A percentile compares a stretch with the other conserved stretches of the same genome.
These are phyloP conservation scores for Fusarium sacchari DNA, from an alignment of 2,329 filamentous ascomycete species.

Conservation along the genomic window DNA sequence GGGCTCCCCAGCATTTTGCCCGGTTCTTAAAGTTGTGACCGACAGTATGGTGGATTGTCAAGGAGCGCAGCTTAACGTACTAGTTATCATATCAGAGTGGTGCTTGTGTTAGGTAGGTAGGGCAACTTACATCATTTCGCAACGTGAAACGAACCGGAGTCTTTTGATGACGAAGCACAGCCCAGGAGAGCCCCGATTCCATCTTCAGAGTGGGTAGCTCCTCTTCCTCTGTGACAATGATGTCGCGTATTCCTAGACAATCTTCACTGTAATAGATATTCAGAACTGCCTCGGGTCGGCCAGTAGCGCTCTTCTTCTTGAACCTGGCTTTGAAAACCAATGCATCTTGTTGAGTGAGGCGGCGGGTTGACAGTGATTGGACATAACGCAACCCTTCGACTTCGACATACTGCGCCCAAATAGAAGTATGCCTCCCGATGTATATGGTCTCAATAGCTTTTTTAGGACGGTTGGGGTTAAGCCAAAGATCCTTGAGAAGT, in stretches of 20 bases:
- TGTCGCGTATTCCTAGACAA: not conserved
- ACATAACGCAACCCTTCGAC: not conserved
- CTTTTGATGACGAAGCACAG: not conserved
- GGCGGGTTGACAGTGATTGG: not conserved
- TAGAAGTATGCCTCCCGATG: too few species aligned
- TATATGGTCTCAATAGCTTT: too few species aligned
- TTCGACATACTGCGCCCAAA: not conserved
- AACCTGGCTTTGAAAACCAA: not conserved
- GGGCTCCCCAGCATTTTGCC: not conserved
- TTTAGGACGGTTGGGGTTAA: too few species aligned
- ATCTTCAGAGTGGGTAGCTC: not conserved
- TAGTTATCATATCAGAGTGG: not conserved
- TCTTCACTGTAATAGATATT: not conserved
- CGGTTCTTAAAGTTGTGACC: not conserved
- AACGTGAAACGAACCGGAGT: not conserved
- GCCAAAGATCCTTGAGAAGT: not conserved
- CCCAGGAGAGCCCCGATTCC: not conserved
- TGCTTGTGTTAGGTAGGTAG: not conserved
- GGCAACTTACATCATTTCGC: not conserved
- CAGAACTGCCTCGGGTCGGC: accelerated
- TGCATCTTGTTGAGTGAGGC: not conserved
- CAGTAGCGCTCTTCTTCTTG: accelerated
- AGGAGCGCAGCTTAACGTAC: not conserved
- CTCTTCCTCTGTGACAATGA: not conserved
- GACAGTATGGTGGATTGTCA: not conserved